A percentile compares a stretch with the other conserved stretches of the same genome.
These are phyloP conservation scores for Juncus inflexus DNA, from an alignment of 176 grass and related monocot species.

Conservation along the genomic window DNA sequence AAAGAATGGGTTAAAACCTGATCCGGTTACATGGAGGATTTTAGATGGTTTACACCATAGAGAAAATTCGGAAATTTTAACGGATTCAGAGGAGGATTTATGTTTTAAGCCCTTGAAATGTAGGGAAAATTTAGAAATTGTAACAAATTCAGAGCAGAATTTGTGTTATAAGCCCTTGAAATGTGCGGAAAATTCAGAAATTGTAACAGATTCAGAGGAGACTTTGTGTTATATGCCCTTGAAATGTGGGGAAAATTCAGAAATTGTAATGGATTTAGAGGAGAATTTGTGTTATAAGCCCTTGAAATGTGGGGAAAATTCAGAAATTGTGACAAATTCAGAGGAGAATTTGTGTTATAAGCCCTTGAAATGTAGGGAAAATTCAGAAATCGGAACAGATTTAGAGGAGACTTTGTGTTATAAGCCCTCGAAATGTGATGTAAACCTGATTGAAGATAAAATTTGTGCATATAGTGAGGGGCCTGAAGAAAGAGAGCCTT, in stretches of 20 bases:
- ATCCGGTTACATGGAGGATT: slow-evolving; percentile 87
- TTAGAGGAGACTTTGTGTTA: neutral
- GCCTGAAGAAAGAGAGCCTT: slow-evolving; percentile 29
- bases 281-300: too few species aligned
- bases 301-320: neutral
- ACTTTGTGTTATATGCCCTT: slow-evolving; percentile 17
- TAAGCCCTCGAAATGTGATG: neutral
- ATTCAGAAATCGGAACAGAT: slow-evolving; percentile 18
- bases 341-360: neutral
- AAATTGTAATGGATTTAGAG: too few species aligned
- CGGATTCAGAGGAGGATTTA: neutral
- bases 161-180: neutral
- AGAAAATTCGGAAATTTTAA: slow-evolving; percentile 3
- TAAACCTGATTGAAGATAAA: slow-evolving; percentile 11
- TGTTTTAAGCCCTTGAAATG: neutral
- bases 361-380: neutral
- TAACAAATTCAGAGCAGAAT: slow-evolving; percentile 9
- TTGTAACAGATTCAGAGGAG: slow-evolving; percentile 13
- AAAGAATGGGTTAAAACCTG: slow-evolving; percentile 63
- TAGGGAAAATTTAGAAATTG: slow-evolving; percentile 11
- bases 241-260: too few species aligned
- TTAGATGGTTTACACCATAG: slow-evolving; percentile 51
- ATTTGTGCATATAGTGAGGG: slow-evolving; percentile 19
- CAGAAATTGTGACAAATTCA: neutral
- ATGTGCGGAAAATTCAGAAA: neutral